Evolutionary conservation across 768 basidiomycete species (phyloP).

Genomic region (Kwoniella sp.): DNA sequence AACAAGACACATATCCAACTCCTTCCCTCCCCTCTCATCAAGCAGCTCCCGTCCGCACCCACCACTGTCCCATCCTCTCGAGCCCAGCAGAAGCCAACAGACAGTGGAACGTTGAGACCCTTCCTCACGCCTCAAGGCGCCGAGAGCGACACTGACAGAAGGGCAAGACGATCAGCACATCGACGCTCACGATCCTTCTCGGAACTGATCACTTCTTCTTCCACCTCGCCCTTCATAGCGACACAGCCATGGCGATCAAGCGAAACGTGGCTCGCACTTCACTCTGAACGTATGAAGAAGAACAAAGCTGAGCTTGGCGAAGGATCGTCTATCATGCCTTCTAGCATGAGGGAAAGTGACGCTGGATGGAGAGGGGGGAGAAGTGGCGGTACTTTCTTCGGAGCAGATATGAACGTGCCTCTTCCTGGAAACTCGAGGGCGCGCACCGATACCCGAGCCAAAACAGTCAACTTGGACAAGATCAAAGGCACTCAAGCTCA

Average conservation of each 20-base stretch:
- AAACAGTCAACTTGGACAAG: not conserved
- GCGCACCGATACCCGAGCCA: not conserved
- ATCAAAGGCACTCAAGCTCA: no score
- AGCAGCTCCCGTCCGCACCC: not conserved
- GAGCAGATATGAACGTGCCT: slow-evolving; percentile 19
- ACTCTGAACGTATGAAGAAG: not conserved
- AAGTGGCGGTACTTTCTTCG: slow-evolving; percentile 17
- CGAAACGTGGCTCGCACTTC: slow-evolving; percentile 20
- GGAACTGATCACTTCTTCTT: slow-evolving; percentile 9
- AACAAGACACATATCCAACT: not conserved
- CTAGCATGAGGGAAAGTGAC: not conserved
- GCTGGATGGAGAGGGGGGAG: slow-evolving; percentile 15
- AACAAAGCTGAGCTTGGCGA: not conserved
- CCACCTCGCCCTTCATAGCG: not conserved
- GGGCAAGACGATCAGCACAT: not conserved
- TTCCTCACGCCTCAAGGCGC: not conserved
- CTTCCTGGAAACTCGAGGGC: not conserved
- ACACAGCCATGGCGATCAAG: slow-evolving; percentile 23
- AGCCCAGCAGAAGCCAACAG: not conserved
- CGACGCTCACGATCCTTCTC: slow-evolving; percentile 22
- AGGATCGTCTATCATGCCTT: not conserved
- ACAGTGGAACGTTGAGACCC: not conserved
- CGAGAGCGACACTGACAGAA: not conserved
- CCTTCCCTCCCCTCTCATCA: not conserved
- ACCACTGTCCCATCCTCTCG: not conserved